Evolutionary conservation across 139 green algal species (phyloP).

Genomic region (Coelastrella sp.): DNA sequence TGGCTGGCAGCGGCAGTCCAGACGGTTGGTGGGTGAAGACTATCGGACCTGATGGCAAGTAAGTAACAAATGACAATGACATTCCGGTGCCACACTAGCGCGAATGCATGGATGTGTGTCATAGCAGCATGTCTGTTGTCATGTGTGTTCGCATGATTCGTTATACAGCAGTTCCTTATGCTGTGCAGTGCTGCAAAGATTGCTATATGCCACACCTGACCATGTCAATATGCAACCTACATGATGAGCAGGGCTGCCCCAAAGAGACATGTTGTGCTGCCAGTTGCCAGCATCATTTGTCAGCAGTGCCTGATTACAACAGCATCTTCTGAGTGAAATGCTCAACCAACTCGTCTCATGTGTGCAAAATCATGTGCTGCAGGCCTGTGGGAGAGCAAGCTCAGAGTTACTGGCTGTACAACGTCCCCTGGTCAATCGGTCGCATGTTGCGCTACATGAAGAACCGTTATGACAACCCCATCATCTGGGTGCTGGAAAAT

Average conservation of each 20-base stretch:
- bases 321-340: not conserved
- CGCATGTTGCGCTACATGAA: conserved; percentile 50
- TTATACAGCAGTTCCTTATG: no score
- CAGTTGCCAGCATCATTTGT: no score
- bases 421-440: conserved; percentile 49
- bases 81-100: no score
- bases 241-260: no score
- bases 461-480: conserved; percentile 43
- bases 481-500: conserved; percentile 54
- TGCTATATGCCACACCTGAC: no score
- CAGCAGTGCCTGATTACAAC: no score
- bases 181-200: no score
- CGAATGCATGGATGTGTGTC: no score
- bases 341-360: not conserved
- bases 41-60: conserved; percentile 41
- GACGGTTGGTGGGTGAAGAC: conserved; percentile 43
- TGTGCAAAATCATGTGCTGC: not conserved
- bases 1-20: not conserved
- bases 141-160: no score
- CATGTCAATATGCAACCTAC: no score
- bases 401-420: conserved; percentile 49
- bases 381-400: conserved; percentile 35
- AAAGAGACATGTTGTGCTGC: no score
- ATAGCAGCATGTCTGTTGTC: no score
- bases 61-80: not conserved